Base-by-base conservation (phyloP, 208 protist species). In the Blastocrithidia nonstop region DNA sequence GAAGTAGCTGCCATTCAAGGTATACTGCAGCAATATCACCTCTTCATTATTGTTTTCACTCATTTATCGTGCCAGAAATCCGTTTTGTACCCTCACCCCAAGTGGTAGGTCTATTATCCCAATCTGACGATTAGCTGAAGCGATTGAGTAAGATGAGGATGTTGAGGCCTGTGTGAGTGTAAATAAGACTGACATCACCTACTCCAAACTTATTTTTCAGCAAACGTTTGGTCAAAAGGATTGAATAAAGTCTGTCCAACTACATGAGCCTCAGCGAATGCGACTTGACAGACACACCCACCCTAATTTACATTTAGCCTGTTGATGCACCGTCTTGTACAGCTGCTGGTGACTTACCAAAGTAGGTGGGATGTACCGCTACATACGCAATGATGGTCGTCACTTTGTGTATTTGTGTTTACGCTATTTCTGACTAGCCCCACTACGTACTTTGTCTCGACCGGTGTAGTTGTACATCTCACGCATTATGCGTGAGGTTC, bases 341-440 rank as follows among this genome's bases (percentile, higher is more conserved):
- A 25, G 69, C 11, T 79, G 58, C 25, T 93, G 84, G 84, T 93
- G 84, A 79, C 58, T 93, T 1, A 42, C 59, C 4, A 82, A 78
- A 41, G 76, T 61, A 0, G 74, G 72, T 16, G 66, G 56, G 13
- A 74, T 88, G 64, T 93, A 76, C 45, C 79, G 84, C 23, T 93
- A 71, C 63, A 21, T 87, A 6, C 48, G 60, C 16, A 50, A 11
- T 11, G n/a, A n/a, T n/a, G n/a, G 29, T n/a, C 11, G n/a, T n/a
- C 29, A 35, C 29, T 49, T 45, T 1, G 53, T 93, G n/a, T 66
- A 72, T 28, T 71, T 68, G 17, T 84, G 77, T 52, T 22, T 81
- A 48, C 70, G 68, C 5, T 93, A 74, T 45, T 93, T 93, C 46
- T 61, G 76, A 37, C 46, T 81, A 20, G 45, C 72, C 8, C 57